phyloP scores from a whole-genome alignment of 148 eudicot genomes.

The Silene conica region DNA sequence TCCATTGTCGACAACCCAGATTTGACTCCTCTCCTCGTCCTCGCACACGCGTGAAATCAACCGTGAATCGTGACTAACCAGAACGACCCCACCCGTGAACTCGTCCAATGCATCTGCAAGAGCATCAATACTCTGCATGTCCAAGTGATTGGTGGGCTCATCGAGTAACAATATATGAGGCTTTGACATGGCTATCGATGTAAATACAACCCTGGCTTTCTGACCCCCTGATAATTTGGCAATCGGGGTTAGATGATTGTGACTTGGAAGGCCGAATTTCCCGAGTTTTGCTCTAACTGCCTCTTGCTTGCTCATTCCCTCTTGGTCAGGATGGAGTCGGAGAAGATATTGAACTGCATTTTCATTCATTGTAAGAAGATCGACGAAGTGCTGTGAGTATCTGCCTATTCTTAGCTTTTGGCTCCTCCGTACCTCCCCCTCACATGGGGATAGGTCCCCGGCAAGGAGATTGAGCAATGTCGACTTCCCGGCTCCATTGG shows the following conservation, averaged over 20 bases:
- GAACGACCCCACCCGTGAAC: conserved; percentile 60
- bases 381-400: conserved; percentile 68
- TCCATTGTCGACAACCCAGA: conserved; percentile 66
- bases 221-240: conserved; percentile 70
- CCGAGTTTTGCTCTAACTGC: conserved; percentile 78
- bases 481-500: conserved; percentile 72
- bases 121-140: conserved; percentile 78
- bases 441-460: conserved; percentile 52
- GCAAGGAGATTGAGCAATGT: conserved; percentile 67
- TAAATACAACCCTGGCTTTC: conserved; percentile 60
- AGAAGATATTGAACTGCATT: conserved; percentile 64
- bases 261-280: conserved; percentile 67
- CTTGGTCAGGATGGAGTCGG: conserved; percentile 68
- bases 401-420: conserved; percentile 68
- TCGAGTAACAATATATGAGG: conserved; percentile 61
- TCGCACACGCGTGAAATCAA: conserved; percentile 64
- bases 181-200: conserved; percentile 76
- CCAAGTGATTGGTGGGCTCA: conserved; percentile 67
- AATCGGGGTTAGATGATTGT: conserved; percentile 63
- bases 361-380: conserved; percentile 63
- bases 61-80: conserved; percentile 67
- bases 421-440: conserved; percentile 63
- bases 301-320: conserved; percentile 70
- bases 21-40: conserved; percentile 55
- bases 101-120: conserved; percentile 68